phyloP scores from a whole-genome alignment of 2,329 filamentous ascomycete genomes.

The Hypoxylon sp. region DNA sequence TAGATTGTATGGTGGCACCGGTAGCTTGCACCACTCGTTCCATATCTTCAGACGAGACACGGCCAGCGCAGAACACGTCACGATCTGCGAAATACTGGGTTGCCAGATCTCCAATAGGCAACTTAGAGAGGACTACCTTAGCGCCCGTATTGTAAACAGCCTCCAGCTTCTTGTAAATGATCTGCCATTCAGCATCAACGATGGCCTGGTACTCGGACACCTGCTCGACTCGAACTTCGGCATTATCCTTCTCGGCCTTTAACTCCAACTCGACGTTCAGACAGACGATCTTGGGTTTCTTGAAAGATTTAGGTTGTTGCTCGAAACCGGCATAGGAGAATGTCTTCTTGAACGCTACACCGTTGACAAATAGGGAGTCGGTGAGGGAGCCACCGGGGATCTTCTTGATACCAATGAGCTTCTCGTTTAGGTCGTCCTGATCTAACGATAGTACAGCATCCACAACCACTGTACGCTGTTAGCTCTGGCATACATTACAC shows the following conservation, averaged over 20 bases:
- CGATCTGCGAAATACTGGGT: constrained; percentile 99
- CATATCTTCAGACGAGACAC: constrained; percentile 91
- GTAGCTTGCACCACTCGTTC: constrained; percentile 97
- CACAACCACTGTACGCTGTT: constrained; percentile 82
- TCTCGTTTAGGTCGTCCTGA: constrained; percentile 97
- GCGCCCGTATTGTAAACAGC: constrained; percentile 93
- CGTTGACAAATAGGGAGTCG: constrained; percentile 96
- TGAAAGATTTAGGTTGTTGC: constrained; percentile 97
- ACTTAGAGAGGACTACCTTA: constrained; percentile 96
- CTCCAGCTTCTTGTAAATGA: constrained; percentile 99
- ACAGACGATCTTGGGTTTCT: constrained; percentile 95
- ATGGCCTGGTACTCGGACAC: constrained; percentile 99
- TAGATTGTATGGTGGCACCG: constrained; percentile 92
- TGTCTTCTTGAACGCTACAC: constrained; percentile 99
- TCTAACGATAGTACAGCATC: constrained; percentile 95
- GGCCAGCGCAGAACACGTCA: constrained; percentile 97
- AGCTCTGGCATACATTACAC: constrained; percentile 30
- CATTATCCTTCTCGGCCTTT: constrained; percentile 99
- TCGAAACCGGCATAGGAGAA: constrained; percentile 99
- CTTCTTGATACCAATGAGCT: constrained; percentile 98
- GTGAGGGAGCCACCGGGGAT: constrained; percentile 96
- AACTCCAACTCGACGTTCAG: constrained; percentile 98
- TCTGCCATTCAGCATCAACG: constrained; percentile 99
- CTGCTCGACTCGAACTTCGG: constrained; percentile 97
- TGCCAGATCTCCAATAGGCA: constrained; percentile 96